Conservation (phyloP, 352 stramenopile genomes). For the Phytopythium mirpurense region DNA sequence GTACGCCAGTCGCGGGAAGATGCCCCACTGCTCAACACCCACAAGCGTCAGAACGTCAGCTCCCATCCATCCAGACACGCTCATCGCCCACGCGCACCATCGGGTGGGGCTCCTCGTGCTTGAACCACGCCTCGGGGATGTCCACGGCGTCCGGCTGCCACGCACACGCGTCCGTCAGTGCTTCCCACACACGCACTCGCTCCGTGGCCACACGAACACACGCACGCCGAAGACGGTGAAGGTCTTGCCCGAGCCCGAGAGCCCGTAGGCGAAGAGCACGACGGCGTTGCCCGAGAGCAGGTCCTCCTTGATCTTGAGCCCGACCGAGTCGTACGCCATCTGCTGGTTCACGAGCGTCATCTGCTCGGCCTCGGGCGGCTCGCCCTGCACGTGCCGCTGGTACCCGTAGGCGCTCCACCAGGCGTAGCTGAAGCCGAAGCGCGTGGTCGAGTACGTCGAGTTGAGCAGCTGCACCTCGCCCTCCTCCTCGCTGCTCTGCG, state of each 20-base stretch:
- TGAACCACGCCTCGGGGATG: conserved; percentile 93
- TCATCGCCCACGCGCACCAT: conserved; percentile 36
- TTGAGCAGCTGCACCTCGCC: conserved; percentile 92
- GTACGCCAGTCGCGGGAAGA: conserved; percentile 91
- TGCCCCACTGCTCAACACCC: conserved; percentile 80
- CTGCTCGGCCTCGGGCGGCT: conserved; percentile 51
- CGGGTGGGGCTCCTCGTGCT: conserved; percentile 84
- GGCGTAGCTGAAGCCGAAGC: conserved; percentile 91
- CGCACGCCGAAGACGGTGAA: conserved; percentile 90
- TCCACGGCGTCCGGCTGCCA: conserved; percentile 84
- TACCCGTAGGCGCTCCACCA: conserved; percentile 95
- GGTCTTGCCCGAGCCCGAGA: conserved; percentile 91
- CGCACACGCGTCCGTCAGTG: conserved; percentile 3
- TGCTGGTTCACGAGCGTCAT: conserved; percentile 91
- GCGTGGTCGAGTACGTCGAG: conserved; percentile 90
- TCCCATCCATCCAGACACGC: no score
- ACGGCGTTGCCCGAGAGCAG: conserved; percentile 90
- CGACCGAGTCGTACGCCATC: conserved; percentile 85
- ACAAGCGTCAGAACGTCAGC: background rate
- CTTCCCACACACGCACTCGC: background rate
- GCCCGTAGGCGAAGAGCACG: conserved; percentile 92
- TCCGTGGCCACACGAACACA: background rate
- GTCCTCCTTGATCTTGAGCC: conserved; percentile 91
- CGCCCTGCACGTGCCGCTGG: conserved; percentile 77
- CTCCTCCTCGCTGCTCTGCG: conserved; percentile 88